These are phyloP conservation scores for Pythium rhizo-oryzae DNA, from an alignment of 352 stramenopile genomes.

Conservation along the genomic window DNA sequence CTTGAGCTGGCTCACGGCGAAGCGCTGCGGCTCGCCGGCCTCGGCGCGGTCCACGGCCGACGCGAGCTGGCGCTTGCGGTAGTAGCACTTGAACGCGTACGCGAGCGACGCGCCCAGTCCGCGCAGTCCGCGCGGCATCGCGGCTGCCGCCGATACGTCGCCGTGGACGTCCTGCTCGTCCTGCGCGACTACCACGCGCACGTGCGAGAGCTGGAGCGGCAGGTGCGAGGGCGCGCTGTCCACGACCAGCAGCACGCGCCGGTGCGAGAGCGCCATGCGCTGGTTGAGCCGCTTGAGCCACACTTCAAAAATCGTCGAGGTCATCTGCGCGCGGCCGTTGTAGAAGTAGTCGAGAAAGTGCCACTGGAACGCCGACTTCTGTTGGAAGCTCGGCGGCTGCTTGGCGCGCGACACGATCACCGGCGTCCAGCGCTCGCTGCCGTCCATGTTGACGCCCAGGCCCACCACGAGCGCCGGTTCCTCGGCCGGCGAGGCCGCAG, in stretches of 20 bases:
- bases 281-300: constrained; percentile 28
- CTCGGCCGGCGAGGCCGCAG: not conserved
- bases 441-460: constrained; percentile 24
- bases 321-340: constrained; percentile 29
- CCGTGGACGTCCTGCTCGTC: not conserved
- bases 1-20: constrained; percentile 28
- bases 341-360: constrained; percentile 28
- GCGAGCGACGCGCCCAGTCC: constrained; percentile 4
- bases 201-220: constrained; percentile 15
- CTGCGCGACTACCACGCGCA: constrained; percentile 12
- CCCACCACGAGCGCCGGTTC: constrained; percentile 24
- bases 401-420: constrained; percentile 22
- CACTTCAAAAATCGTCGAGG: constrained; percentile 25
- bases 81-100: constrained; percentile 22
- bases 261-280: constrained; percentile 25
- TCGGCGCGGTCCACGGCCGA: constrained; percentile 24
- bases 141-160: not conserved
- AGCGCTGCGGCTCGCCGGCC: constrained; percentile 22
- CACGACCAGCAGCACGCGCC: constrained; percentile 24
- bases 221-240: constrained; percentile 25
- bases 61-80: constrained; percentile 23
- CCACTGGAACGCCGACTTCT: constrained; percentile 31
- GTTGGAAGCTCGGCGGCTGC: constrained; percentile 28
- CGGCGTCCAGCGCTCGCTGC: constrained; percentile 25
- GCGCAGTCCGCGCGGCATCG: not conserved